Conservation (phyloP, 2,329 filamentous ascomycete species). For the Mycocentrospora acerina region DNA sequence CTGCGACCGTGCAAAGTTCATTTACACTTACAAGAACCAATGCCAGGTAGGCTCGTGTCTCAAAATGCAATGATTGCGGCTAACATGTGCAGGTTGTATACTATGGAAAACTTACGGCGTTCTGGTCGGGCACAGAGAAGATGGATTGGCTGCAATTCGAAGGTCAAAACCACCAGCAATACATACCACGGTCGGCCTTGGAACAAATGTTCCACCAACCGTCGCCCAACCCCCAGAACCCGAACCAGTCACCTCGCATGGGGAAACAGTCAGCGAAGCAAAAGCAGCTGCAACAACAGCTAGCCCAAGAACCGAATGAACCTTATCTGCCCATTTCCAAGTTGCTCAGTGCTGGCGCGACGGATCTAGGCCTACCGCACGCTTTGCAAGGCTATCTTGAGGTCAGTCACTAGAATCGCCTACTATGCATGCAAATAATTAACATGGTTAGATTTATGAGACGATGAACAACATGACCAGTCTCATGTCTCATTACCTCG, state of each 20-base stretch:
- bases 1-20: slow-evolving; percentile 74
- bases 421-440: slow-evolving; percentile 18
- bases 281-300: slow-evolving; percentile 45
- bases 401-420: slow-evolving; percentile 46
- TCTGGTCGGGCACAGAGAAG: slow-evolving; percentile 75
- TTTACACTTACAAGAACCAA: slow-evolving; percentile 85
- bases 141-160: slow-evolving; percentile 85
- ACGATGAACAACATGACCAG: slow-evolving; percentile 65
- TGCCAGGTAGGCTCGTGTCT: slow-evolving; percentile 73
- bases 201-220: slow-evolving; percentile 49
- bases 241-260: slow-evolving; percentile 59
- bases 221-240: slow-evolving; percentile 49
- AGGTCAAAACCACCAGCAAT: slow-evolving; percentile 77
- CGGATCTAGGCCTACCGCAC: slow-evolving; percentile 57
- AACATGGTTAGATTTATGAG: slow-evolving; percentile 58
- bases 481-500: slow-evolving; percentile 59
- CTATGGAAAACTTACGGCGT: slow-evolving; percentile 72
- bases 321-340: slow-evolving; percentile 48
- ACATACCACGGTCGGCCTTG: slow-evolving; percentile 68
- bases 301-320: slow-evolving; percentile 29
- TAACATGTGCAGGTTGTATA: slow-evolving; percentile 79
- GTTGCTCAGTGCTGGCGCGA: slow-evolving; percentile 50
- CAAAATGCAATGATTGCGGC: slow-evolving; percentile 82
- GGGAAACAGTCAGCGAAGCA: slow-evolving; percentile 57
- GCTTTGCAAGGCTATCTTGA: slow-evolving; percentile 63